Base-by-base conservation (phyloP, 176 grass and related monocot genomes). In the Oryza glumipatula region DNA sequence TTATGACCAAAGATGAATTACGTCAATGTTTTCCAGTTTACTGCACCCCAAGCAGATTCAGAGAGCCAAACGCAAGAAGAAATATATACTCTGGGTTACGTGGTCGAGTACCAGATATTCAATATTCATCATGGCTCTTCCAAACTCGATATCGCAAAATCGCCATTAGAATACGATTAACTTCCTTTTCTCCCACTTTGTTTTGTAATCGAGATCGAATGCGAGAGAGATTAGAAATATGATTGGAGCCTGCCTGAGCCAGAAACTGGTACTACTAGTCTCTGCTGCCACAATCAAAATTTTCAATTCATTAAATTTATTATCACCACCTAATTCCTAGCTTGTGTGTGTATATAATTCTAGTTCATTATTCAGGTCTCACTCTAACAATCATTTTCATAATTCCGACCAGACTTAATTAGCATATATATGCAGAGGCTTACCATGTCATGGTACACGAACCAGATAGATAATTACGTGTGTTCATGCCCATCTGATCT, bases 131-230 rank as follows among this genome's bases (percentile, higher is more conserved):
- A 12, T n/a, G 78, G 73, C 78, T 45, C 88, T 86, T 90, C 83
- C 67, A 73, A 67, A 17, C 36, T 82, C 66, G 83, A 86, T 78
- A 77, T 78, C 35, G 11, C 78, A 90, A 73, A 35, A 58, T 67
- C 4, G 0, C 10, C 7, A 78, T 33, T 73, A 73, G 72, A 71
- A 70, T 86, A 81, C 12, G 43, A 11, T 39, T 68, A 32, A 43
- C 28, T 52, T 72, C 51, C 0, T 85, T 72, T 52, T 79, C 41
- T 46, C 67, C 47, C 38, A 13, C 67, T 41, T 8, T 70, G 2
- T 72, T 9, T 17, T 49, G 11, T 63, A 46, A 61, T 43, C 19
- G 30, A 52, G 39, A 41, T 41, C 39, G 60, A 11, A 7, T 41
- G 36, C 17, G 17, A 7, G 4, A 1, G 7, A 56, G 72, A 71